Conservation (phyloP, 768 basidiomycete species). For the Symmetrospora coprosmae region DNA sequence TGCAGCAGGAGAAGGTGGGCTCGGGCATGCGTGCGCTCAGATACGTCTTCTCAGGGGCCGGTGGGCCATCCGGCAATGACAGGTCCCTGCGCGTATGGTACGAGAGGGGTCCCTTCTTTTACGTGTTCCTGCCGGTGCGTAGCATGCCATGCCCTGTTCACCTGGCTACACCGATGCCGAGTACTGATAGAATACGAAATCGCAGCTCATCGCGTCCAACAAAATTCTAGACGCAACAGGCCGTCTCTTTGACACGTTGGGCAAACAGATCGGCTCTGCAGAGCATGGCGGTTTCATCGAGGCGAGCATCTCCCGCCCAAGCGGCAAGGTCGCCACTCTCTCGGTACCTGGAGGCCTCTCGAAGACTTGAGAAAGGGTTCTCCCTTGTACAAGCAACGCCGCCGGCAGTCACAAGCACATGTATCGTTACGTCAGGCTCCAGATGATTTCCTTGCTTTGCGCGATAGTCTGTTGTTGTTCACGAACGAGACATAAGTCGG, state of each 20-base stretch:
- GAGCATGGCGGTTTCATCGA: slow-evolving; percentile 1
- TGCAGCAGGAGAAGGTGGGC: not conserved
- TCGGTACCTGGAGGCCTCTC: no score
- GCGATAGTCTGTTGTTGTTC: no score
- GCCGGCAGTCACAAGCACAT: no score
- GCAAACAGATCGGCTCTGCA: slow-evolving; percentile 1
- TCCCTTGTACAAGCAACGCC: no score
- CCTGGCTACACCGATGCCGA: not conserved
- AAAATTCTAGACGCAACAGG: slow-evolving; percentile 15
- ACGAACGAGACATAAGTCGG: no score
- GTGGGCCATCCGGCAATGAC: not conserved
- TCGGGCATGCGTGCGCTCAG: not conserved
- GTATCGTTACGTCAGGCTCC: no score
- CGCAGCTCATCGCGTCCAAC: slow-evolving; percentile 11
- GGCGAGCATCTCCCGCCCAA: not conserved
- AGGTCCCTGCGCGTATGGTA: not conserved
- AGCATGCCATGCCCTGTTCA: not conserved
- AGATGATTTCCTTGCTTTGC: no score
- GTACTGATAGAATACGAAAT: not conserved
- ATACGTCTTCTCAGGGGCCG: slow-evolving; percentile 4
- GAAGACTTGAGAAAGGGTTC: no score
- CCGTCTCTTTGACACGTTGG: not conserved
- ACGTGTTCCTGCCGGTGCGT: slow-evolving; percentile 16
- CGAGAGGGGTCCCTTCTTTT: slow-evolving; percentile 18
- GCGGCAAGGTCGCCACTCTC: no score